Evolutionary conservation across 306 rosid species (phyloP).

Genomic region (Luffa acutangula): DNA sequence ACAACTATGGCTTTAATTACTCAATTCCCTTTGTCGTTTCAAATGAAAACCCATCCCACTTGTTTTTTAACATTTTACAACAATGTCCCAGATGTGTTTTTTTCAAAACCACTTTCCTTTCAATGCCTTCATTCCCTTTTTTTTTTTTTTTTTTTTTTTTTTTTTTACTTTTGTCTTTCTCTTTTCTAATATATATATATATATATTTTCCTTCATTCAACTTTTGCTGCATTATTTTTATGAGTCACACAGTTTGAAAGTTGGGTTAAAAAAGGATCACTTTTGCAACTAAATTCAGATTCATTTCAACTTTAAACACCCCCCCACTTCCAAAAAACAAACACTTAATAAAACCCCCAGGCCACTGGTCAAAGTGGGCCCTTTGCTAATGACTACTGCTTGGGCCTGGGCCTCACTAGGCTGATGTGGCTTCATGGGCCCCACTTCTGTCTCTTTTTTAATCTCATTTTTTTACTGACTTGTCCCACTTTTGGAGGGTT

Average conservation of each 20-base stretch:
- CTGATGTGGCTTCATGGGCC: slow-evolving; percentile 18
- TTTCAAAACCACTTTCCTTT: no score
- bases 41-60: neutral
- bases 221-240: neutral
- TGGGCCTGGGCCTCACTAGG: neutral
- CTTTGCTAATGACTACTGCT: slow-evolving; percentile 13
- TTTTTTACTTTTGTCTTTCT: no score
- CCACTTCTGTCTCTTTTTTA: slow-evolving; percentile 3
- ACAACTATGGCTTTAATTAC: neutral
- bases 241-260: neutral
- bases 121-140: no score
- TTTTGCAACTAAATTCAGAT: slow-evolving; percentile 3
- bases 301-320: neutral
- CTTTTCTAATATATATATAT: no score
- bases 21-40: neutral
- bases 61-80: neutral
- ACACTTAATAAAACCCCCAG: slow-evolving; percentile 7
- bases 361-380: slow-evolving; percentile 35
- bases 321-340: neutral
- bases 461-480: neutral
- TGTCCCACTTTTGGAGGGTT: neutral
- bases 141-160: no score
- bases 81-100: neutral
- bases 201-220: neutral
- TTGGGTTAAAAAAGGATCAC: neutral